A percentile compares a stretch with the other conserved stretches of the same genome.
phyloP scores from a whole-genome alignment of 164 flowering plant species.

The Magnolia kwangsiensis region DNA sequence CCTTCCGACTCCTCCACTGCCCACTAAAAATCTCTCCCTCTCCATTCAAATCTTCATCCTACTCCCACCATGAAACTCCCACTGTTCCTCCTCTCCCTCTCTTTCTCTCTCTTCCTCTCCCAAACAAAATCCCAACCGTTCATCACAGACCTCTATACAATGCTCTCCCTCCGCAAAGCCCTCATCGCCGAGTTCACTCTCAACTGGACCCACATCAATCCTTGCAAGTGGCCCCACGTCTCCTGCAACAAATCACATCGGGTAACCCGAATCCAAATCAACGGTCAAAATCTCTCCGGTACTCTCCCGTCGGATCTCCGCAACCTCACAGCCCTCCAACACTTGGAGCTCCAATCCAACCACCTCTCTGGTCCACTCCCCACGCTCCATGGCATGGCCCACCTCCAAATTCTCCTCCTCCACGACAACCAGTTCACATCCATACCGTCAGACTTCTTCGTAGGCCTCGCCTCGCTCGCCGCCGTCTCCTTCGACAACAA shows the following conservation, averaged over 20 bases:
- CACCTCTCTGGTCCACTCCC: slow-evolving; percentile 70
- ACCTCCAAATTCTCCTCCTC: slow-evolving; percentile 54
- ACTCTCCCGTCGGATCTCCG: slow-evolving; percentile 53
- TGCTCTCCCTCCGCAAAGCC: slow-evolving; percentile 6
- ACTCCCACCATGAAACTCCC: no score
- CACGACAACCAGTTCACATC: slow-evolving; percentile 54
- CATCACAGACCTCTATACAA: slow-evolving; percentile 1
- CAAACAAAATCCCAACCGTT: background rate
- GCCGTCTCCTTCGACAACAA: slow-evolving; percentile 32
- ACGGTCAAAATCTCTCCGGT: slow-evolving; percentile 47
- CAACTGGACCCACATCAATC: slow-evolving; percentile 34
- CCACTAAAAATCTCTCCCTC: background rate
- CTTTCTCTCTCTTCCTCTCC: background rate
- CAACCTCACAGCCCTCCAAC: slow-evolving; percentile 43
- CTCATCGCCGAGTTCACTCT: slow-evolving; percentile 6
- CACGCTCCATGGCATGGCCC: slow-evolving; percentile 50
- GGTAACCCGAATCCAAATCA: slow-evolving; percentile 73
- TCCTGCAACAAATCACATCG: slow-evolving; percentile 41
- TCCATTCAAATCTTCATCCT: background rate
- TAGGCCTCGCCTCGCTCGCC: slow-evolving; percentile 45
- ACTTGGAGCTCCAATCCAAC: slow-evolving; percentile 70
- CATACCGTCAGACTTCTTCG: slow-evolving; percentile 68
- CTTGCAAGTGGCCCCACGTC: slow-evolving; percentile 70
- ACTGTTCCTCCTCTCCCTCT: background rate
- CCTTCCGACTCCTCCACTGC: background rate